phyloP scores from a whole-genome alignment of 768 basidiomycete genomes.

The Podaxis pistillaris region DNA sequence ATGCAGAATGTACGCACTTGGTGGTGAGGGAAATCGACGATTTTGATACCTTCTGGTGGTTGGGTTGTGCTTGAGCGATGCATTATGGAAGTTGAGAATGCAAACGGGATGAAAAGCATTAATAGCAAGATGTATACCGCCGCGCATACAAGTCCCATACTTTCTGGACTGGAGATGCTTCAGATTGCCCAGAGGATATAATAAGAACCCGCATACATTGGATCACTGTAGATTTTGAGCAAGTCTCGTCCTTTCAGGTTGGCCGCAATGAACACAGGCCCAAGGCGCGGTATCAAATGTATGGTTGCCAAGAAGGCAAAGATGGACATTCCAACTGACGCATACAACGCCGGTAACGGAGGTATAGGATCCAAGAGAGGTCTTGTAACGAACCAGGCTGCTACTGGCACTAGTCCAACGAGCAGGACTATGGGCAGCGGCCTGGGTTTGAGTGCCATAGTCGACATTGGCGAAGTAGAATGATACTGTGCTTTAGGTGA shows the following conservation, averaged over 20 bases:
- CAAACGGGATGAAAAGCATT: constrained; percentile 93
- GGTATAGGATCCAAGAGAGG: constrained; percentile 71
- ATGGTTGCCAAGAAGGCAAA: constrained; percentile 77
- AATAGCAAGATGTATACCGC: constrained; percentile 83
- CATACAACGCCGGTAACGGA: constrained; percentile 69
- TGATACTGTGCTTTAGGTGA: background rate
- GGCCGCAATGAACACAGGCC: constrained; percentile 75
- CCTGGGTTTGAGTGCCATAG: constrained; percentile 32
- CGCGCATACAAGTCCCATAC: constrained; percentile 88
- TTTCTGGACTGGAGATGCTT: constrained; percentile 72
- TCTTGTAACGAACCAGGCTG: constrained; percentile 69
- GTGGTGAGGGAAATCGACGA: constrained; percentile 74
- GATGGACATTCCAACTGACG: constrained; percentile 80
- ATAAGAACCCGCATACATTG: constrained; percentile 50
- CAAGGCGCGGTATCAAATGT: constrained; percentile 81
- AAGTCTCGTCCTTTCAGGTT: constrained; percentile 85
- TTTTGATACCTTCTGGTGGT: constrained; percentile 58
- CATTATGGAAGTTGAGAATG: constrained; percentile 75
- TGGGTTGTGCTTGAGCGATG: constrained; percentile 41
- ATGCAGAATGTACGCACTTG: constrained; percentile 48
- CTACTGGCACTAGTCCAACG: constrained; percentile 62
- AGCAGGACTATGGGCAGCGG: constrained; percentile 53
- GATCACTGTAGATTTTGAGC: constrained; percentile 74
- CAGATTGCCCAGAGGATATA: background rate
- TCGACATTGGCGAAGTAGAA: background rate